Conservation (phyloP, 192 early-diverging fungal species). For the Endogone sp. region DNA sequence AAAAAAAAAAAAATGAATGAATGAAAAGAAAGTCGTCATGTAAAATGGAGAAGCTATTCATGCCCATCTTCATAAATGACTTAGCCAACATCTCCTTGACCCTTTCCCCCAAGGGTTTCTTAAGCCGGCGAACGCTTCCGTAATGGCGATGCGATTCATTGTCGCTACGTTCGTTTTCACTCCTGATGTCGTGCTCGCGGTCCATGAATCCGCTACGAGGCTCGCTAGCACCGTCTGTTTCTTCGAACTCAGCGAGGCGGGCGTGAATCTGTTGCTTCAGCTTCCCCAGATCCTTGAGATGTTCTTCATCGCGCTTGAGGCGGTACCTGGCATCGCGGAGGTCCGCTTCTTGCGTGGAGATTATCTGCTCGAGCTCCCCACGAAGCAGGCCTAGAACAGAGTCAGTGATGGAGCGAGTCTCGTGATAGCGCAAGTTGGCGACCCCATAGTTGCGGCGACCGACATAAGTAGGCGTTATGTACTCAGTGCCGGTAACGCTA, state of each 20-base stretch:
- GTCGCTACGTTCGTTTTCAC: background rate
- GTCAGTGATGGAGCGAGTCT: background rate
- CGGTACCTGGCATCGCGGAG: background rate
- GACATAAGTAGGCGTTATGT: background rate
- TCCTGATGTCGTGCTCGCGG: background rate
- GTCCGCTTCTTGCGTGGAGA: background rate
- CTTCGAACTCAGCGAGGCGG: background rate
- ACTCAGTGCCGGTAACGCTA: background rate
- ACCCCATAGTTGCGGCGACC: background rate
- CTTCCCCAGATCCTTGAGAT: background rate
- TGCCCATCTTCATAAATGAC: too few species aligned
- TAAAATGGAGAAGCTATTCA: background rate
- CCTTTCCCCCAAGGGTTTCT: background rate
- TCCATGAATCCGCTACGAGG: background rate
- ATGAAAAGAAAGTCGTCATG: too few species aligned
- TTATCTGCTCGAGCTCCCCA: background rate
- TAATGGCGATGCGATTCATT: background rate
- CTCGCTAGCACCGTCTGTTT: background rate
- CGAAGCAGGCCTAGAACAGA: background rate
- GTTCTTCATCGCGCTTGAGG: background rate
- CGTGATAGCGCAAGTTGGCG: background rate
- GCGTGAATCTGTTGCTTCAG: background rate
- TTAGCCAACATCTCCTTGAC: background rate
- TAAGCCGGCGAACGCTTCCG: background rate
- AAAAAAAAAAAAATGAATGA: too few species aligned